Conservation (phyloP, 176 grass and related monocot species). For the Carex myosuroides region DNA sequence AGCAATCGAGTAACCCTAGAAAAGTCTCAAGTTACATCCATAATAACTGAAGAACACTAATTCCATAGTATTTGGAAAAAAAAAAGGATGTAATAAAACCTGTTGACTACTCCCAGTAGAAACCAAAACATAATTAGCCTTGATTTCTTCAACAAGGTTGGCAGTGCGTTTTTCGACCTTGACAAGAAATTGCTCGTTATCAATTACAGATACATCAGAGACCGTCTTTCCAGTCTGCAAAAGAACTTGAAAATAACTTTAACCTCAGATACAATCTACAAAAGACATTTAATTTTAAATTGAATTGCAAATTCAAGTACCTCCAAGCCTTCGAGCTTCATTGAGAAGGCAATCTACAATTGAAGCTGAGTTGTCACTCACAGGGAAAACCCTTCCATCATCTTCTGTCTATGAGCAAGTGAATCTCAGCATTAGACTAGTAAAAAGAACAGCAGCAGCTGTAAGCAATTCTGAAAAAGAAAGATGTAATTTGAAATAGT, state of each 20-base stretch:
- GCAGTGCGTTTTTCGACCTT: conserved; percentile 68
- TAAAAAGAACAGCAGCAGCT: not conserved
- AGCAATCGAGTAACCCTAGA: conserved; percentile 67
- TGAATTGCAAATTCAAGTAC: conserved; percentile 30
- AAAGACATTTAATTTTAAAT: not conserved
- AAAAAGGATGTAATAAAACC: conserved; percentile 26
- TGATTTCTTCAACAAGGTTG: conserved; percentile 62
- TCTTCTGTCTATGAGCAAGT: conserved; percentile 48
- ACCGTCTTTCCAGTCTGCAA: conserved; percentile 83
- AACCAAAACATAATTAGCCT: conserved; percentile 56
- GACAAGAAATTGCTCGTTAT: conserved; percentile 46
- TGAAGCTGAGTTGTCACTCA: conserved; percentile 64
- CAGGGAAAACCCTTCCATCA: conserved; percentile 88
- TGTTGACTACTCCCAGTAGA: conserved; percentile 74
- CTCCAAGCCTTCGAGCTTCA: conserved; percentile 68
- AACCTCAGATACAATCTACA: conserved; percentile 25
- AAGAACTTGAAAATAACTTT: conserved; percentile 50
- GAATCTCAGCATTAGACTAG: not conserved
- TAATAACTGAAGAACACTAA: not conserved
- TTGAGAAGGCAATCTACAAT: conserved; percentile 83
- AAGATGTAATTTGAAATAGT: not conserved
- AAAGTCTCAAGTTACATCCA: conserved; percentile 7
- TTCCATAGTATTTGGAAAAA: not conserved
- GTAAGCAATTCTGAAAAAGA: conserved; percentile 3
- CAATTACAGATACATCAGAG: conserved; percentile 40